phyloP scores from a whole-genome alignment of 331 rosid genomes.

The Pyracantha coccinea region DNA sequence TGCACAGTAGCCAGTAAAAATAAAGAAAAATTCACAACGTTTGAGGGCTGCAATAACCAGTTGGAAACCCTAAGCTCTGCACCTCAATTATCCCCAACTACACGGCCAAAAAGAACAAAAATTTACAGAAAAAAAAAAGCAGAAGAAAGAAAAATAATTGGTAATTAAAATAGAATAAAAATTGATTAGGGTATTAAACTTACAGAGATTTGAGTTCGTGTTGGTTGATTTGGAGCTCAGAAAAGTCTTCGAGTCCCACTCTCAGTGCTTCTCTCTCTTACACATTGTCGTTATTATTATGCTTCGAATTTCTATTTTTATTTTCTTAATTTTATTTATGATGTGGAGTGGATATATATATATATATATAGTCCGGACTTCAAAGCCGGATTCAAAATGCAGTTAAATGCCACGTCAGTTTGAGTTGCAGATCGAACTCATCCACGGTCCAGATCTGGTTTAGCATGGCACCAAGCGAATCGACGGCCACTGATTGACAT shows the following conservation, averaged over 20 bases:
- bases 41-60: neutral
- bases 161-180: neutral
- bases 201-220: conserved; percentile 28
- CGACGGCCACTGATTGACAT: conserved; percentile 17
- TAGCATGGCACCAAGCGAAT: neutral
- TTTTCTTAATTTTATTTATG: neutral
- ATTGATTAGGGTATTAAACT: conserved; percentile 18
- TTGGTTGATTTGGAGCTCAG: conserved; percentile 12
- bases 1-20: neutral
- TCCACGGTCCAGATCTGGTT: conserved; percentile 26
- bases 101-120: neutral
- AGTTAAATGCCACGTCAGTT: conserved; percentile 61
- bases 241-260: conserved; percentile 28
- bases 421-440: neutral
- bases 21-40: neutral
- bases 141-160: neutral
- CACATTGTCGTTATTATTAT: neutral
- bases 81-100: conserved; percentile 1
- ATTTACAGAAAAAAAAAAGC: neutral
- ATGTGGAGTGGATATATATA: neutral
- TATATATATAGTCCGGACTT: conserved; percentile 41
- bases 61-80: conserved; percentile 37
- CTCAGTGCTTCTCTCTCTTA: conserved; percentile 13
- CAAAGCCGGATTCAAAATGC: conserved; percentile 72
- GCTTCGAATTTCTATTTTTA: neutral